Evolutionary conservation across 352 stramenopile species (phyloP), one percentile per base, ranked within the genome.

Genomic region (Phytophthora rubi): DNA sequence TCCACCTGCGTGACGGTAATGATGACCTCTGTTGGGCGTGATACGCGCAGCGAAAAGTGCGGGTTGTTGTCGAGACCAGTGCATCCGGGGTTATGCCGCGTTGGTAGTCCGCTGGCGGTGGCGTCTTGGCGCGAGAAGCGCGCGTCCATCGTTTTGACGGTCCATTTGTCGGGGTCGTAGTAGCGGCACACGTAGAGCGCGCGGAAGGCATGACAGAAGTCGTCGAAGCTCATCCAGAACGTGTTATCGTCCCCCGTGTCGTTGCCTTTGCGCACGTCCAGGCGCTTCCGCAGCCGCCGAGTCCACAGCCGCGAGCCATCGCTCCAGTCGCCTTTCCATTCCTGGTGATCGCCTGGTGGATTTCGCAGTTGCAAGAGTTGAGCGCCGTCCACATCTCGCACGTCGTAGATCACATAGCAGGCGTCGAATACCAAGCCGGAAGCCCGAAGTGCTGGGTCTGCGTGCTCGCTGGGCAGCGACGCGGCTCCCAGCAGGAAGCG

Each of bases 201-300:
- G 15, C 88, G 93, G 73, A 98, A 98, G 32, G 83, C 77, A 42
- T 95, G 81, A 68, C 88, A 94, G 65, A 98, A 98, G 70, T 98
- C 94, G 74, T 98, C 91, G 79, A 98, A 98, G 70, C 88, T 94
- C 90, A 98, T 98, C 90, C 90, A 98, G 74, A 98, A 98, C 47
- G 91, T 97, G 67, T 97, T 97, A 73, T 98, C 91, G 52, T 91
- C 83, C 33, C 68, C 80, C 53, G 97, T 83, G 52, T 95, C 86
- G 33, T 74, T 81, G 59, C 96, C 80, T 10, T 86, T 74, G 2
- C 60, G 77, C 67, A 84, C 81, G 4, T 73, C 64, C 16, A 98
- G 75, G 49, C 92, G 87, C 55, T 91, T 88, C 66, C 94, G 94
- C 12, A 97, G 81, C 2, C 91, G 81, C 6, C 90, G 91, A 65